Conservation (phyloP, 768 basidiomycete genomes). For the Lactifluus pinguis region DNA sequence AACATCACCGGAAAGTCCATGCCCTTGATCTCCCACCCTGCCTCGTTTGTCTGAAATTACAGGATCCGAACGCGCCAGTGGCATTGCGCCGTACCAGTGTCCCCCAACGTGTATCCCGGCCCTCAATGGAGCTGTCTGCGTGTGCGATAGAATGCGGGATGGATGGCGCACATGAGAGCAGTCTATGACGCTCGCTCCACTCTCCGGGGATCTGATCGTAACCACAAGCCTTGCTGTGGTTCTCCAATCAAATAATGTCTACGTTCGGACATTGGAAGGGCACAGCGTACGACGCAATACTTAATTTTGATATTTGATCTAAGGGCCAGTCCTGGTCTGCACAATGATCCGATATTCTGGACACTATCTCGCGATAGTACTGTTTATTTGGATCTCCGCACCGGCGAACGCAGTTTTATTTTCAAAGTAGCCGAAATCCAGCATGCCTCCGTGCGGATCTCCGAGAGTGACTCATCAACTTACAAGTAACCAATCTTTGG, state of each 20-base stretch:
- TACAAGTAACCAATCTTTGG: neutral
- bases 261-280: neutral
- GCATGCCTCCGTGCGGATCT: neutral
- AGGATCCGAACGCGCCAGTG: too few relatives aligned
- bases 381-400: neutral
- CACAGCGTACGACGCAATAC: neutral
- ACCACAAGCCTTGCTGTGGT: neutral
- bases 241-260: neutral
- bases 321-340: neutral
- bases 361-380: neutral
- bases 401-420: neutral
- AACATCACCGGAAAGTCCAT: too few relatives aligned
- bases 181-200: neutral
- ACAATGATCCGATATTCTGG: neutral
- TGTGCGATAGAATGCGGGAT: neutral
- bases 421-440: neutral
- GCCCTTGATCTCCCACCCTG: too few relatives aligned
- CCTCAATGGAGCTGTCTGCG: neutral
- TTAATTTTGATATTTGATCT: too few relatives aligned
- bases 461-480: too few relatives aligned
- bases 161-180: neutral
- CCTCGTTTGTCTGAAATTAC: too few relatives aligned
- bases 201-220: neutral
- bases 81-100: too few relatives aligned
- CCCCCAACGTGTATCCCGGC: too few relatives aligned